Conservation (phyloP, 345 rosid genomes). For the Brassica juncea region DNA sequence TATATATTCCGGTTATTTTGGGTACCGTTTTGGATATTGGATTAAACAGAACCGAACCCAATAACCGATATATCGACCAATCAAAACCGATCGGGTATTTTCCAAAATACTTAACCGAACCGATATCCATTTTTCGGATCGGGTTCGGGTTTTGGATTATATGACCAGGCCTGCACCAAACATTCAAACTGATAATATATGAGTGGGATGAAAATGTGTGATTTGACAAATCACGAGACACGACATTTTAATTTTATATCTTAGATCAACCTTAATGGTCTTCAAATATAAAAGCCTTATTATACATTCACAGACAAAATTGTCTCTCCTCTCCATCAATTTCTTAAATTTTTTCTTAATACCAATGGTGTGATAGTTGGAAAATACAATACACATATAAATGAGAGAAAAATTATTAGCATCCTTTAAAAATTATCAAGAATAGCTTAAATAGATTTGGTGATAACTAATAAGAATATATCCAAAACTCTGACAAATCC, state of each 20-base stretch:
- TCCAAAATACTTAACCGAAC: neutral
- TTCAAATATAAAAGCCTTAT: no score
- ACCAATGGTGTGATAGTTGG: no score
- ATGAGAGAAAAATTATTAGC: no score
- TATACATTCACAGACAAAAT: no score
- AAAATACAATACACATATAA: no score
- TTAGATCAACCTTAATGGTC: no score
- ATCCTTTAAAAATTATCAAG: no score
- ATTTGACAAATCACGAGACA: conserved; percentile 40
- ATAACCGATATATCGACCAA: neutral
- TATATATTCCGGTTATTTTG: neutral
- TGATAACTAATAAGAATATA: no score
- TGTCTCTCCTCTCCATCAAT: no score
- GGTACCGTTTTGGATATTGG: neutral
- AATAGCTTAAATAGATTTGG: no score
- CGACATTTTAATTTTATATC: conserved; percentile 27
- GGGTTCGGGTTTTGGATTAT: neutral
- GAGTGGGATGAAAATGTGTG: conserved; percentile 12
- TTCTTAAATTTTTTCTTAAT: no score
- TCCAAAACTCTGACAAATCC: neutral
- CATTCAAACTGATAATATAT: conserved; percentile 24
- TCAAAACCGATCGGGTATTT: neutral
- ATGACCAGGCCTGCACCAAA: neutral
- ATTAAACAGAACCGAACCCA: neutral
- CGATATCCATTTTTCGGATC: neutral